Percentiles rank a stretch among this genome's conserved stretches.
phyloP scores from a whole-genome alignment of 495 filamentous ascomycete genomes.

The Astrothelium macrocarpum region DNA sequence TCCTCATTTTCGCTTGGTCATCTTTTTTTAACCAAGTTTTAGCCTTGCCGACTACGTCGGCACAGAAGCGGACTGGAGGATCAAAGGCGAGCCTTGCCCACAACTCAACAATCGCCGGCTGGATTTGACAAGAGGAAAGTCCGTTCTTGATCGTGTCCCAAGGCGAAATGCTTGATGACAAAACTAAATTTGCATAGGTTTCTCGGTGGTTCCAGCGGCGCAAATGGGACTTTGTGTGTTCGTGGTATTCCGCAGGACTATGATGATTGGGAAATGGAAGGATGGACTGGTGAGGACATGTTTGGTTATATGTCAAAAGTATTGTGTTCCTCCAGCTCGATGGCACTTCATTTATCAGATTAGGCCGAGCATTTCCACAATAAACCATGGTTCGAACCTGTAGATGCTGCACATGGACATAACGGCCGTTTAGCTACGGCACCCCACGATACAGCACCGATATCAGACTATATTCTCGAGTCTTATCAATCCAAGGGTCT shows the following conservation, averaged over 20 bases:
- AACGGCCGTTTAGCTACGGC: constrained; percentile 39
- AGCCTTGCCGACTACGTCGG: neutral
- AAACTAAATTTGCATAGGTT: constrained; percentile 37
- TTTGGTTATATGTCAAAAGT: constrained; percentile 22
- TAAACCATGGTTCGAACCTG: constrained; percentile 20
- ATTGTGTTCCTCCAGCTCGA: neutral
- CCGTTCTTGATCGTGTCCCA: neutral
- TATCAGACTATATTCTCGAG: constrained; percentile 14
- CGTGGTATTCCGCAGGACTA: constrained; percentile 43
- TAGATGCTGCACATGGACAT: constrained; percentile 23
- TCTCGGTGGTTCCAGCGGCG: constrained; percentile 49
- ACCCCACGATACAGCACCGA: constrained; percentile 22
- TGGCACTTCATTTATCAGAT: neutral
- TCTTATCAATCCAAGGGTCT: constrained; percentile 33
- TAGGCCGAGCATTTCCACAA: constrained; percentile 1
- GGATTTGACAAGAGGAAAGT: constrained; percentile 19
- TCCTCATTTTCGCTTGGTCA: neutral
- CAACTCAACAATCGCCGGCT: neutral
- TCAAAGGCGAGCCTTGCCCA: neutral
- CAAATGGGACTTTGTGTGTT: constrained; percentile 44
- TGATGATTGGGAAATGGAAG: constrained; percentile 47
- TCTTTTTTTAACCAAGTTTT: neutral
- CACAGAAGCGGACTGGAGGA: neutral
- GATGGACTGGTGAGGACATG: constrained; percentile 49
- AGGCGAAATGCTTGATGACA: constrained; percentile 14